Conservation (phyloP, 495 filamentous ascomycete species). For the Pyrenula aspistea region DNA sequence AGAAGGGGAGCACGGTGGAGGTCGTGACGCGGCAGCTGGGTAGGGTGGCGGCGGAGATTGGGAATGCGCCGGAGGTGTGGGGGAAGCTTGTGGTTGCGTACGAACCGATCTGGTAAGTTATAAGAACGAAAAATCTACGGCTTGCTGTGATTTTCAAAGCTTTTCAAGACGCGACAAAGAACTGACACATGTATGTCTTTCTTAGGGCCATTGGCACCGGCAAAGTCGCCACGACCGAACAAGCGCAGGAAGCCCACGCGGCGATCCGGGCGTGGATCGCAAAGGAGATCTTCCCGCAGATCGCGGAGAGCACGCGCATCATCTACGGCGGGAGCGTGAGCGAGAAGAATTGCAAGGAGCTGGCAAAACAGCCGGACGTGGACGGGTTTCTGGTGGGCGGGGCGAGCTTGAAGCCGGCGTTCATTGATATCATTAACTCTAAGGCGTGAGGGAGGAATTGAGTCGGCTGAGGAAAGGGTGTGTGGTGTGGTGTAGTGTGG, state of each 20-base stretch:
- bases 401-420: conserved; percentile 96
- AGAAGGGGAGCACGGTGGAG: background rate
- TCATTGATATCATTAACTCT: conserved; percentile 58
- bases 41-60: conserved; percentile 50
- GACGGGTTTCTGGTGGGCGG: conserved; percentile 98
- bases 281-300: conserved; percentile 55
- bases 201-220: conserved; percentile 84
- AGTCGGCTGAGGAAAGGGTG: too few relatives aligned
- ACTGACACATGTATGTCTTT: too few relatives aligned
- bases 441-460: conserved; percentile 14
- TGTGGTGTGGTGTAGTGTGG: too few relatives aligned
- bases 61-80: conserved; percentile 74
- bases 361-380: conserved; percentile 84
- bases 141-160: too few relatives aligned
- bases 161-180: too few relatives aligned
- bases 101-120: conserved; percentile 81
- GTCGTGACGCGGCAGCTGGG: conserved; percentile 51
- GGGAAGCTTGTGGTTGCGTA: conserved; percentile 91
- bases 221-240: conserved; percentile 87
- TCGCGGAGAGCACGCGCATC: conserved; percentile 69
- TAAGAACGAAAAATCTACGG: too few relatives aligned
- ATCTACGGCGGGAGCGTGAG: conserved; percentile 94
- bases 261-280: conserved; percentile 84
- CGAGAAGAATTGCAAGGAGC: conserved; percentile 94
- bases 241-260: conserved; percentile 90